Percentiles rank a stretch among this genome's conserved stretches.
phyloP scores from a whole-genome alignment of 202 grass and related monocot species.

The Zizania palustris region DNA sequence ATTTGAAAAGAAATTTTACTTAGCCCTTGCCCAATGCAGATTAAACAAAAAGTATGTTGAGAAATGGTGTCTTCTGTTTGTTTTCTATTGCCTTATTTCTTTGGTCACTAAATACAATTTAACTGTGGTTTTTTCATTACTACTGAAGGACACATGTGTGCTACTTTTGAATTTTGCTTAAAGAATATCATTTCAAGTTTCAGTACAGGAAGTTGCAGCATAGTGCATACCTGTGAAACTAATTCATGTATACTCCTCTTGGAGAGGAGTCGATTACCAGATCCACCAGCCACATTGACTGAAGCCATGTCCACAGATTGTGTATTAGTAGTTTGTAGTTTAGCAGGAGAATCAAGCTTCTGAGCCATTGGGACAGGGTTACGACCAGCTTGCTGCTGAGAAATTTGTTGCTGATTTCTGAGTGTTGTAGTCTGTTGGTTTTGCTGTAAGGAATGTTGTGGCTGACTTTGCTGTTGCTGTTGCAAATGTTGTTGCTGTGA shows the following conservation, averaged over 20 bases:
- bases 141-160: not conserved
- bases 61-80: not conserved
- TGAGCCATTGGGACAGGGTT: constrained; percentile 49
- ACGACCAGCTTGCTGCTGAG: constrained; percentile 61
- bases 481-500: constrained; percentile 1
- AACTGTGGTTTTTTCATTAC: not conserved
- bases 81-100: constrained; percentile 5
- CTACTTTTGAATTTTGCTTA: not conserved
- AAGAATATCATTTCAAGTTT: constrained; percentile 30
- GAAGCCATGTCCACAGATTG: constrained; percentile 33
- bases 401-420: constrained; percentile 51
- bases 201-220: constrained; percentile 18
- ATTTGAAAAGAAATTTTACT: constrained; percentile 4
- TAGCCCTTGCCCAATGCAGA: constrained; percentile 6
- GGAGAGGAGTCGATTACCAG: constrained; percentile 64
- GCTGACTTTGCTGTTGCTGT: constrained; percentile 33
- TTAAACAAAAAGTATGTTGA: constrained; percentile 4
- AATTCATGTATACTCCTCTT: constrained; percentile 93
- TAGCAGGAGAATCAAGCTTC: constrained; percentile 47
- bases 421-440: constrained; percentile 51
- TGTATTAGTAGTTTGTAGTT: constrained; percentile 37
- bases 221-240: constrained; percentile 85
- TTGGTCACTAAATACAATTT: constrained; percentile 17
- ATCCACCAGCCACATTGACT: constrained; percentile 46
- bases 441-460: constrained; percentile 48